Evolutionary conservation across 1,284 basidiomycete genomes (phyloP), one percentile per base, ranked within the genome.

Genomic region (Phylloboletellus chloephorus): DNA sequence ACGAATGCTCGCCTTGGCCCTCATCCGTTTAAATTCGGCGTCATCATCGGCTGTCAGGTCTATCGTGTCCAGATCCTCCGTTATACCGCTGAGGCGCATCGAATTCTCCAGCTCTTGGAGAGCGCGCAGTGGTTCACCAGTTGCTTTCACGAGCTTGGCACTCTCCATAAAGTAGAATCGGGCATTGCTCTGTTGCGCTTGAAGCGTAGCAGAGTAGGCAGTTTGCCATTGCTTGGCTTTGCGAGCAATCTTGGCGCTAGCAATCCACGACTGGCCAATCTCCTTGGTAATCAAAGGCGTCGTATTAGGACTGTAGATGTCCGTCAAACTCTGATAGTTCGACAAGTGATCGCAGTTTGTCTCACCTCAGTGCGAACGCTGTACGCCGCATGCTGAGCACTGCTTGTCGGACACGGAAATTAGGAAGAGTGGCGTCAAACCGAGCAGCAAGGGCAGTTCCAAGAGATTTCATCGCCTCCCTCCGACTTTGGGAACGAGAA

Each of bases 161-260:
- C 85, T 88, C 61, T 98, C 91, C 31, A 97, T 76, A 66, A 96
- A 98, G 3, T 87, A 81, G 55, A 88, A 92, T 0, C 78, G 76
- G 0, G 83, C 78, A 23, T 81, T 73, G 49, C 73, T 77, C 57
- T 92, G 84, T 42, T 82, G 78, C 0, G 93, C 91, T 64, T 98
- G 96, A 1, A 99, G 73, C 41, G 91, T 82, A 1, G 96, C 94
- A 55, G 89, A 97, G 60, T 98, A 99, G 3, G 96, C 93, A 0
- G 95, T 97, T 67, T 98, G 96, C 69, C 81, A 84, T 62, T 98
- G 95, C 0, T 89, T 88, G 0, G 93, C 89, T 59, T 96, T 97
- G 37, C 96, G 75, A 10, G 96, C 95, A 46, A 94, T 93, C 61
- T 96, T 98, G 12, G 94, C 87, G 43, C 89, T 97, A 13, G 80